Evolutionary conservation across 106 monocot genomes (phyloP).

Genomic region (Narthecium ossifragum): DNA sequence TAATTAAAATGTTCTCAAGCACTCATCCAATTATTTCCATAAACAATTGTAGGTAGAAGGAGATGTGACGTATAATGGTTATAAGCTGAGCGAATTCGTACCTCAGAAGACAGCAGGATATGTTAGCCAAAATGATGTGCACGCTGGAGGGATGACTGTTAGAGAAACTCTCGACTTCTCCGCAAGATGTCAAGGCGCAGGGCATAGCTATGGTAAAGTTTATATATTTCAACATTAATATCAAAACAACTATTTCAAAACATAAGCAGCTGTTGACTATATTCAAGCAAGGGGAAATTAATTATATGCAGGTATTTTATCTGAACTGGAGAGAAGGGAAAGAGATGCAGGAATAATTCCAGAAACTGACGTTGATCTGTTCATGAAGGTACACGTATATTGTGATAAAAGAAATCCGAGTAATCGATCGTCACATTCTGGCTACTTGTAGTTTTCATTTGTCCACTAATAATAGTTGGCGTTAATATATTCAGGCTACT

Average conservation of each 20-base stretch:
- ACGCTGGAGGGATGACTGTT: too few species aligned
- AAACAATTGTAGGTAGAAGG: too few species aligned
- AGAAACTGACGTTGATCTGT: conserved; percentile 74
- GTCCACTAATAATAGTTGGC: neutral
- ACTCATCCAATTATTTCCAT: neutral
- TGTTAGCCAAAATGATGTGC: too few species aligned
- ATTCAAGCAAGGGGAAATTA: neutral
- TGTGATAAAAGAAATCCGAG: conserved; percentile 8
- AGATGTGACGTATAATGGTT: too few species aligned
- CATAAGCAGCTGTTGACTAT: neutral
- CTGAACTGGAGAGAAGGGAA: conserved; percentile 55
- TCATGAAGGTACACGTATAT: conserved; percentile 58
- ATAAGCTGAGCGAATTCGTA: too few species aligned
- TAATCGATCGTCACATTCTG: neutral
- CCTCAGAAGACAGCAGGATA: too few species aligned
- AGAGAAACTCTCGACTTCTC: too few species aligned
- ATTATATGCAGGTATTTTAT: conserved; percentile 40
- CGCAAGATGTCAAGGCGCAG: too few species aligned
- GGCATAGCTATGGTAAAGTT: too few species aligned
- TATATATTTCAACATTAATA: neutral
- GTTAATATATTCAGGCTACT: conserved; percentile 35
- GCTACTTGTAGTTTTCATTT: neutral
- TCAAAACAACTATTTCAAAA: neutral
- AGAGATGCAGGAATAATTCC: conserved; percentile 52
- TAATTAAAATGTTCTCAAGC: neutral